Conservation (phyloP, 2,329 filamentous ascomycete species). For the Verticillium nubilum region DNA sequence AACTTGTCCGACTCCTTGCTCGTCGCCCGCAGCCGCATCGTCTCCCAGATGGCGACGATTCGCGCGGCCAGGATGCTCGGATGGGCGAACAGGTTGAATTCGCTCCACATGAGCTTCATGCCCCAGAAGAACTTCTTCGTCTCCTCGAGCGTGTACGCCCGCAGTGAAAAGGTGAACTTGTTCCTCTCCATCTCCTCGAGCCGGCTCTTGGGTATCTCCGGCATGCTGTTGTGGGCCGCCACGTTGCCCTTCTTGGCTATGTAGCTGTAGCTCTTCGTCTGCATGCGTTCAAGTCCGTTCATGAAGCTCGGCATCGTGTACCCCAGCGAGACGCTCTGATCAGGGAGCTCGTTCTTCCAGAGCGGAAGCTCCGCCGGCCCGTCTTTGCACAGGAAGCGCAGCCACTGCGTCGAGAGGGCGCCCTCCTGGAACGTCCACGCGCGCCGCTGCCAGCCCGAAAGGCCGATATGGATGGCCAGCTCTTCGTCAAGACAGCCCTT, state of each 20-base stretch:
- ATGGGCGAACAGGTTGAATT: neutral
- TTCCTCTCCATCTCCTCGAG: neutral
- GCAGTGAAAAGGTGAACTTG: neutral
- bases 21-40: neutral
- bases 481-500: neutral
- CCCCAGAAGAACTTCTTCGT: neutral
- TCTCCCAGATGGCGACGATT: neutral
- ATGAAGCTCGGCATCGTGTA: neutral
- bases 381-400: conserved; percentile 8
- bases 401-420: conserved; percentile 10
- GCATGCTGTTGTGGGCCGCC: neutral
- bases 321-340: neutral
- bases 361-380: neutral
- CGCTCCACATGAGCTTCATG: neutral
- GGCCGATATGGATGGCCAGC: neutral
- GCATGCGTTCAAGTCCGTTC: neutral
- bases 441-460: conserved; percentile 3
- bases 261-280: neutral
- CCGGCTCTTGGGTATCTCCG: neutral
- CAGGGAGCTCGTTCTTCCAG: neutral
- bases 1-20: neutral
- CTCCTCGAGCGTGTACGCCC: neutral
- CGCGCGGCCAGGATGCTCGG: neutral
- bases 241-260: neutral
- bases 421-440: conserved; percentile 19